phyloP scores from a whole-genome alignment of 805 yeast species.

The Ogataea parapolymorpha region DNA sequence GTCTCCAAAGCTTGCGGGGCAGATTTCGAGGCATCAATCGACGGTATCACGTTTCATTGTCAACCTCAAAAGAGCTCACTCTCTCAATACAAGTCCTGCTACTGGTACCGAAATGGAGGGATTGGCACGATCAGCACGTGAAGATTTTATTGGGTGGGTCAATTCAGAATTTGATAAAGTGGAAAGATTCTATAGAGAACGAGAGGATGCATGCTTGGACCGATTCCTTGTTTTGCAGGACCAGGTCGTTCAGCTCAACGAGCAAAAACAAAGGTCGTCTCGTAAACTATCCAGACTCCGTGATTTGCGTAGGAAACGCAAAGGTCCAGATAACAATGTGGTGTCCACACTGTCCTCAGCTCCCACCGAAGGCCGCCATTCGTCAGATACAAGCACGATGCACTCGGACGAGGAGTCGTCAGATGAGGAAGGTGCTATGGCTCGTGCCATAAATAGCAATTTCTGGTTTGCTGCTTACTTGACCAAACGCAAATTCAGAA shows the following conservation, averaged over 20 bases:
- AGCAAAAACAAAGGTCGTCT: slow-evolving; percentile 40
- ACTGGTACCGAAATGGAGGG: slow-evolving; percentile 30
- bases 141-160: slow-evolving; percentile 64
- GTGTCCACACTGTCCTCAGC: background rate
- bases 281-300: slow-evolving; percentile 12
- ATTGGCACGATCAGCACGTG: slow-evolving; percentile 36
- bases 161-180: slow-evolving; percentile 59
- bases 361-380: slow-evolving; percentile 1
- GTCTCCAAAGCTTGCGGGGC: background rate
- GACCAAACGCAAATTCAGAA: slow-evolving; percentile 26
- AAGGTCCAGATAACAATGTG: background rate
- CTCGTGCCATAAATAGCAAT: slow-evolving; percentile 9
- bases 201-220: slow-evolving; percentile 57
- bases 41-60: slow-evolving; percentile 19
- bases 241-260: slow-evolving; percentile 62
- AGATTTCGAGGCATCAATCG: slow-evolving; percentile 20
- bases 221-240: slow-evolving; percentile 62
- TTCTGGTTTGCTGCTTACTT: slow-evolving; percentile 21
- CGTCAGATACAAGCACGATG: slow-evolving; percentile 2
- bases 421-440: slow-evolving; percentile 12
- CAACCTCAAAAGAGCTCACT: slow-evolving; percentile 16
- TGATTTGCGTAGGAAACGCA: slow-evolving; percentile 11
- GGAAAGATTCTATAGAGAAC: slow-evolving; percentile 55
- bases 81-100: slow-evolving; percentile 4
- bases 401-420: slow-evolving; percentile 12